Evolutionary conservation across 2,329 filamentous ascomycete genomes (phyloP).

Genomic region (Xylariaceae sp.): DNA sequence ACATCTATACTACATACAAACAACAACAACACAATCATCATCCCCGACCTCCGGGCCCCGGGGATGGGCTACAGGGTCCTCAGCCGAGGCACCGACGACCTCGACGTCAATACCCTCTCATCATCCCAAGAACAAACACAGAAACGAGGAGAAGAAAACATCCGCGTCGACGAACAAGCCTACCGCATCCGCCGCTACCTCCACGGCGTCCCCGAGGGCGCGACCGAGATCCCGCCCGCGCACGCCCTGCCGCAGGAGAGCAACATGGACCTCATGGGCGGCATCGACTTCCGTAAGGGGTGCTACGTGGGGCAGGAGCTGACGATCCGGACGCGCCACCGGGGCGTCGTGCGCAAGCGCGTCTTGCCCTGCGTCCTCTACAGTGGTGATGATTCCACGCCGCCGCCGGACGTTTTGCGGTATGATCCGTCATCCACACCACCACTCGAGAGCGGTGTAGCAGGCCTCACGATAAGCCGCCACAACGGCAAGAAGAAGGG

Average conservation of each 20-base stretch:
- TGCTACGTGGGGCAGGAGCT: slow-evolving; percentile 97
- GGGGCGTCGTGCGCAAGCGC: slow-evolving; percentile 86
- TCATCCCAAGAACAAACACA: too few species aligned
- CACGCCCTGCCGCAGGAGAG: slow-evolving; percentile 77
- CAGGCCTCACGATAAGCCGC: slow-evolving; percentile 45
- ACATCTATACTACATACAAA: too few species aligned
- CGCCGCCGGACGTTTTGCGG: slow-evolving; percentile 34
- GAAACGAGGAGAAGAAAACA: too few species aligned
- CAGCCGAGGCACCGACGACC: too few species aligned
- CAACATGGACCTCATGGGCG: slow-evolving; percentile 81
- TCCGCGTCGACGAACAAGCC: slow-evolving; percentile 43
- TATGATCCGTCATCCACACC: slow-evolving; percentile 35
- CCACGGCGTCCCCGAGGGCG: slow-evolving; percentile 78
- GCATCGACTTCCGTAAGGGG: slow-evolving; percentile 89
- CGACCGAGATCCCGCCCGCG: slow-evolving; percentile 66
- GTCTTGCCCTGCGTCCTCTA: slow-evolving; percentile 78
- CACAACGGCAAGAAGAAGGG: slow-evolving; percentile 49
- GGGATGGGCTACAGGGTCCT: slow-evolving; percentile 48
- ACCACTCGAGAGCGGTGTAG: too few species aligned
- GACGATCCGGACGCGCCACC: slow-evolving; percentile 91
- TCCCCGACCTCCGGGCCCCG: slow-evolving; percentile 50
- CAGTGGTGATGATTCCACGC: slow-evolving; percentile 35
- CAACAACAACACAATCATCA: slow-evolving; percentile 27
- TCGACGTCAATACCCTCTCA: too few species aligned
- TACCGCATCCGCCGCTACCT: slow-evolving; percentile 77